Conservation (phyloP, 2,329 filamentous ascomycete genomes). For the Lizonia empirigonia region DNA sequence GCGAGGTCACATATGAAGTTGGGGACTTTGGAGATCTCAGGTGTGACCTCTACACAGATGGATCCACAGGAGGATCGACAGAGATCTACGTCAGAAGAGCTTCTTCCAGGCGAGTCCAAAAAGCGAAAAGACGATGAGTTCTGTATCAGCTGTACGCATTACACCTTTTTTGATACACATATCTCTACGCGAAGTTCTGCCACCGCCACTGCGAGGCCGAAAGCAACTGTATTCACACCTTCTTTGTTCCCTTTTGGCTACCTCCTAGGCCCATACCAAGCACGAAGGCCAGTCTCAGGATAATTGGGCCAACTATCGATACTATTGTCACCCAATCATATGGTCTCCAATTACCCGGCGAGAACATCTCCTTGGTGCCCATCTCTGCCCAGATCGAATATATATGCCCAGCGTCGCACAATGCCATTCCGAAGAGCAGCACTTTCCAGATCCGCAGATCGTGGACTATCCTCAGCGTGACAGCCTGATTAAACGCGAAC, state of each 20-base stretch:
- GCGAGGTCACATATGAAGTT: neutral
- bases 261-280: constrained; percentile 39
- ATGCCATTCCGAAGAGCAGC: constrained; percentile 68
- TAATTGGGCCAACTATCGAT: constrained; percentile 40
- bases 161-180: neutral
- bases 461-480: constrained; percentile 71
- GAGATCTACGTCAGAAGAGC: neutral
- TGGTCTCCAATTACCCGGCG: constrained; percentile 39
- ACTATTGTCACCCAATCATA: constrained; percentile 49
- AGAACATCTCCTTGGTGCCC: constrained; percentile 33
- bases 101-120: neutral
- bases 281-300: constrained; percentile 47
- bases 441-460: constrained; percentile 72
- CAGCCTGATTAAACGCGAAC: constrained; percentile 76
- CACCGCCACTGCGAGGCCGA: neutral
- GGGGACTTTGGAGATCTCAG: neutral
- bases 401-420: constrained; percentile 77
- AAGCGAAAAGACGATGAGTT: neutral
- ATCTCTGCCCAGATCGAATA: constrained; percentile 50
- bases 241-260: constrained; percentile 23
- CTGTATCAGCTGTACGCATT: neutral
- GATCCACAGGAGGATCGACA: neutral
- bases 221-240: neutral
- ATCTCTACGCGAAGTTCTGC: neutral
- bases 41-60: neutral